These are phyloP conservation scores for Rhazya stricta DNA, from an alignment of 257 asterid species.

Conservation along the genomic window DNA sequence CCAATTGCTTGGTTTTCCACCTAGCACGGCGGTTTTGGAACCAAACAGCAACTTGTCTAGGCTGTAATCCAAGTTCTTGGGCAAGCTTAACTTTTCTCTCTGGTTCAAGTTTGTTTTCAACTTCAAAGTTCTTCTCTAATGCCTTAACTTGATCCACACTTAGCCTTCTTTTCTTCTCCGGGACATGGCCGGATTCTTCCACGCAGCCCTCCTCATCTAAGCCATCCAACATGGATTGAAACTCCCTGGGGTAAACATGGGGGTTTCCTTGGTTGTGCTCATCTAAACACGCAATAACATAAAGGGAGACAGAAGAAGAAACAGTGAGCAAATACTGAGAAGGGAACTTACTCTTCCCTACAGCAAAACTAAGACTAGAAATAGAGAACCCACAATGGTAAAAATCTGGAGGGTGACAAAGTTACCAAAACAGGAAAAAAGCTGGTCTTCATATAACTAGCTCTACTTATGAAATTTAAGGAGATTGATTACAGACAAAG, in stretches of 20 bases:
- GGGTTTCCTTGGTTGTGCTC: constrained; percentile 40
- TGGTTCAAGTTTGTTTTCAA: constrained; percentile 85
- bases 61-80: constrained; percentile 81
- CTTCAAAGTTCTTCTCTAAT: constrained; percentile 82
- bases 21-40: constrained; percentile 93
- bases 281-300: constrained; percentile 28
- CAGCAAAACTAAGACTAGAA: constrained; percentile 13
- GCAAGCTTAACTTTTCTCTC: constrained; percentile 84
- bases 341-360: constrained; percentile 5
- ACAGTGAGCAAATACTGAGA: not conserved
- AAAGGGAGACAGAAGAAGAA: not conserved
- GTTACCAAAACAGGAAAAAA: constrained; percentile 33
- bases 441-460: not conserved
- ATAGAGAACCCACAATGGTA: constrained; percentile 19
- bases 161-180: constrained; percentile 70
- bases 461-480: constrained; percentile 14
- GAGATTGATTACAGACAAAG: constrained; percentile 15
- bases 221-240: constrained; percentile 67
- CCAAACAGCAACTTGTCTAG: constrained; percentile 95
- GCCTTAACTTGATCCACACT: constrained; percentile 80
- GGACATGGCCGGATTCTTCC: constrained; percentile 55
- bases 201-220: constrained; percentile 70
- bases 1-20: constrained; percentile 85
- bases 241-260: constrained; percentile 55
- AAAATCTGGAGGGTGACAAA: constrained; percentile 14